phyloP scores from a whole-genome alignment of 2,329 filamentous ascomycete species.

The Epichloe typhina region DNA sequence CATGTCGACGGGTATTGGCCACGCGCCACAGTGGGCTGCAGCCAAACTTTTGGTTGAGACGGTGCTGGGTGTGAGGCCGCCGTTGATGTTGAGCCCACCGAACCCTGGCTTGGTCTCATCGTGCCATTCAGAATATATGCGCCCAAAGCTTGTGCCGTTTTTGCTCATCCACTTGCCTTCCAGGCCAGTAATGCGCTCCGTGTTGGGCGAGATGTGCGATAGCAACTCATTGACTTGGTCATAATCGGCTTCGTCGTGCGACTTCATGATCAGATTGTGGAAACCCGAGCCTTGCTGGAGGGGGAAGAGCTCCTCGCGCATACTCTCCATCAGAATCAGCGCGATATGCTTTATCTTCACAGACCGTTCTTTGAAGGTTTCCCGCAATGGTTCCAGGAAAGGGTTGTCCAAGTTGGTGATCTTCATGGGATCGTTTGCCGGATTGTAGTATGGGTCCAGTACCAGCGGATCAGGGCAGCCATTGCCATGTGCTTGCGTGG shows the following conservation, averaged over 20 bases:
- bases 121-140: conserved; percentile 5
- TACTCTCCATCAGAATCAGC: conserved; percentile 29
- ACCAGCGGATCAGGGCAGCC: conserved; percentile 4
- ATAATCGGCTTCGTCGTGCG: conserved; percentile 18
- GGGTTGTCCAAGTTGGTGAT: conserved; percentile 25
- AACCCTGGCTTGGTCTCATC: conserved; percentile 11
- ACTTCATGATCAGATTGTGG: conserved; percentile 20
- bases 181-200: conserved; percentile 13
- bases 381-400: conserved; percentile 15
- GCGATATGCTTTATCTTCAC: conserved; percentile 28
- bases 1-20: conserved; percentile 24
- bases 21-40: conserved; percentile 27
- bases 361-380: conserved; percentile 15
- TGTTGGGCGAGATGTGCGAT: conserved; percentile 12
- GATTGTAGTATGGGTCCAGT: conserved; percentile 16
- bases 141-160: conserved; percentile 6
- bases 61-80: conserved; percentile 26
- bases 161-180: conserved; percentile 8
- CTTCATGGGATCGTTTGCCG: conserved; percentile 24
- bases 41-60: conserved; percentile 30
- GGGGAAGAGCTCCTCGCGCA: conserved; percentile 31
- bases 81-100: conserved; percentile 27
- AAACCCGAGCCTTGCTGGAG: conserved; percentile 24
- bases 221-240: conserved; percentile 10
- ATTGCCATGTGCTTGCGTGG: not conserved